Evolutionary conservation across 805 yeast species (phyloP).

Genomic region (Wickerhamiella nectarea): DNA sequence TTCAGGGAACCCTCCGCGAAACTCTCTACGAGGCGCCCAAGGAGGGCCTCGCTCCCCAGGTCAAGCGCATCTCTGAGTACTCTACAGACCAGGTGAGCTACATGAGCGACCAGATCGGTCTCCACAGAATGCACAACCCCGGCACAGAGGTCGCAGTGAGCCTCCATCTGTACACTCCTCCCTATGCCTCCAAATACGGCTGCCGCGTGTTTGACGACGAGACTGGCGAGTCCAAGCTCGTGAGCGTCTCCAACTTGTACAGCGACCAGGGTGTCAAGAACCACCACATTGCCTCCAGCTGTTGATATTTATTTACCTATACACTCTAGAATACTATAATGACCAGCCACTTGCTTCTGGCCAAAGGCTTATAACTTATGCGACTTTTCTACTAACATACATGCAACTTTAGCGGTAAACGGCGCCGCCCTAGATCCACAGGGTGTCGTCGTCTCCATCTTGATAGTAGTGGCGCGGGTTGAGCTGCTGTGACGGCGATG

Average conservation of each 20-base stretch:
- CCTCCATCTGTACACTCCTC: slow-evolving; percentile 64
- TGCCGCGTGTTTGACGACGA: slow-evolving; percentile 33
- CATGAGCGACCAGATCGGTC: slow-evolving; percentile 51
- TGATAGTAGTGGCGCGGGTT: slow-evolving; percentile 7
- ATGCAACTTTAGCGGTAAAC: too few relatives aligned
- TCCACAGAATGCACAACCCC: slow-evolving; percentile 48
- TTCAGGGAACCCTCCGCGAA: slow-evolving; percentile 47
- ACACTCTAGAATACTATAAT: too few relatives aligned
- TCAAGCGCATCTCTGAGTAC: slow-evolving; percentile 21
- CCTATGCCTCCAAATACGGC: slow-evolving; percentile 47
- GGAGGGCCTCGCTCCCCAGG: slow-evolving; percentile 17
- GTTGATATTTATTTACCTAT: neutral
- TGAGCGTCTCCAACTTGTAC: slow-evolving; percentile 45
- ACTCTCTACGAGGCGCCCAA: slow-evolving; percentile 40
- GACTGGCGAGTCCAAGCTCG: slow-evolving; percentile 39
- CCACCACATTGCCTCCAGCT: neutral
- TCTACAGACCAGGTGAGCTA: slow-evolving; percentile 39
- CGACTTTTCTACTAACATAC: too few relatives aligned
- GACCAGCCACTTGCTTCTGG: too few relatives aligned
- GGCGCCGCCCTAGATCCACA: slow-evolving; percentile 3
- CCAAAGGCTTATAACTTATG: too few relatives aligned
- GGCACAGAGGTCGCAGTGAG: slow-evolving; percentile 39
- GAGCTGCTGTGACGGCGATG: neutral
- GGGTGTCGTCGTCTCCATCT: slow-evolving; percentile 3
- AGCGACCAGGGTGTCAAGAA: slow-evolving; percentile 41